Conservation (phyloP, 1,139 yeast species). For the Arxiozyma heterogenica region DNA sequence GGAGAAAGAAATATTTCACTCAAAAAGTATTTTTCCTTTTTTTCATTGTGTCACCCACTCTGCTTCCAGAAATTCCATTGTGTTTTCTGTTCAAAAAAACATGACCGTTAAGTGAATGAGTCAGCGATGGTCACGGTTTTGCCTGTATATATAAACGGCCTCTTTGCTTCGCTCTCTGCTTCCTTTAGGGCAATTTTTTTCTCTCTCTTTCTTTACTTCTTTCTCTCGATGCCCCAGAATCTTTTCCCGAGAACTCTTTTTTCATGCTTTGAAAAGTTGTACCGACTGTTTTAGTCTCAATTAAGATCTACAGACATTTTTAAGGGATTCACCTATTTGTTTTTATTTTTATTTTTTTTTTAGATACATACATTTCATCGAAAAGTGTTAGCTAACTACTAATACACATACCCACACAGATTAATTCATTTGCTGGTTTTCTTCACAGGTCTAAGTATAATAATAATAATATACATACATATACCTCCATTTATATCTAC, state of each 20-base stretch:
- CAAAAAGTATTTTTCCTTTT: neutral
- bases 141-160: slow-evolving; percentile 2
- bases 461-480: neutral
- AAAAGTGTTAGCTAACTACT: neutral
- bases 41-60: neutral
- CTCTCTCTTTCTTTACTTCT: neutral
- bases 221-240: neutral
- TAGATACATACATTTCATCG: too few species aligned
- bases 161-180: slow-evolving; percentile 10
- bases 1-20: neutral
- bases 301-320: neutral
- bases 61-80: neutral
- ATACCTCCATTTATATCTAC: neutral
- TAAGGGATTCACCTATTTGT: neutral
- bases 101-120: slow-evolving; percentile 14
- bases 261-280: too few species aligned
- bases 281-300: neutral
- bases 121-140: slow-evolving; percentile 7
- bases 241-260: neutral
- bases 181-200: slow-evolving; percentile 11
- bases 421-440: neutral
- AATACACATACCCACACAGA: neutral
- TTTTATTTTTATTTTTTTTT: too few species aligned
- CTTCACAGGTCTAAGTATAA: neutral
- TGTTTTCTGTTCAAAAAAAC: neutral